Percentiles rank a stretch among this genome's conserved stretches.
Conservation (phyloP, 2,329 filamentous ascomycete genomes). For the Ophiocordyceps camponoti-leonardi region DNA sequence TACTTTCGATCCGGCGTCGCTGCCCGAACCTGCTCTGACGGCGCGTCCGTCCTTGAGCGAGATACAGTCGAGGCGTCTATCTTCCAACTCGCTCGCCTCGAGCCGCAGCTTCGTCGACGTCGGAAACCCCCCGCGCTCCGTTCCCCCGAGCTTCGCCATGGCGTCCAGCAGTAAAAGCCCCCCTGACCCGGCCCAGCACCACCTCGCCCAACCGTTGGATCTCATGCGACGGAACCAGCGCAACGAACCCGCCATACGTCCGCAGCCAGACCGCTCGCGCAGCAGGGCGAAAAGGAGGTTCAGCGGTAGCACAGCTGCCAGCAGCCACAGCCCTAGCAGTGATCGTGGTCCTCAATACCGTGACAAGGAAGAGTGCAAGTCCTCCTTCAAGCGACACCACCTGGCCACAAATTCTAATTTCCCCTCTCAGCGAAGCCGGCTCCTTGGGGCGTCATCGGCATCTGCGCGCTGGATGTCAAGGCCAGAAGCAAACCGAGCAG, state of each 20-base stretch:
- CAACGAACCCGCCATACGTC: constrained; percentile 19
- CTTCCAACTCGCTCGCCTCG: constrained; percentile 52
- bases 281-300: constrained; percentile 59
- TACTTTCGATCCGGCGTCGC: constrained; percentile 11
- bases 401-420: constrained; percentile 10
- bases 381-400: background rate
- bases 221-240: constrained; percentile 25
- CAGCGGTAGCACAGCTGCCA: constrained; percentile 66
- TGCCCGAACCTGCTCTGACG: constrained; percentile 31
- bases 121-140: constrained; percentile 28
- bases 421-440: constrained; percentile 31
- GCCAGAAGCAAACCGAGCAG: constrained; percentile 90
- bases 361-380: constrained; percentile 38
- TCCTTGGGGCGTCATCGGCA: constrained; percentile 58
- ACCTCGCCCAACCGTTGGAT: constrained; percentile 27
- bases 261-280: constrained; percentile 40
- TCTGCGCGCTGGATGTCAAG: constrained; percentile 91
- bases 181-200: constrained; percentile 19
- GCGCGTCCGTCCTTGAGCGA: constrained; percentile 31
- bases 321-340: constrained; percentile 63
- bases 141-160: constrained; percentile 16
- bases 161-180: constrained; percentile 23
- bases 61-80: constrained; percentile 45
- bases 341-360: constrained; percentile 39
- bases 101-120: constrained; percentile 33